Conservation (phyloP, 2,329 filamentous ascomycete species). For the Aotearoamyces nothofagi region DNA sequence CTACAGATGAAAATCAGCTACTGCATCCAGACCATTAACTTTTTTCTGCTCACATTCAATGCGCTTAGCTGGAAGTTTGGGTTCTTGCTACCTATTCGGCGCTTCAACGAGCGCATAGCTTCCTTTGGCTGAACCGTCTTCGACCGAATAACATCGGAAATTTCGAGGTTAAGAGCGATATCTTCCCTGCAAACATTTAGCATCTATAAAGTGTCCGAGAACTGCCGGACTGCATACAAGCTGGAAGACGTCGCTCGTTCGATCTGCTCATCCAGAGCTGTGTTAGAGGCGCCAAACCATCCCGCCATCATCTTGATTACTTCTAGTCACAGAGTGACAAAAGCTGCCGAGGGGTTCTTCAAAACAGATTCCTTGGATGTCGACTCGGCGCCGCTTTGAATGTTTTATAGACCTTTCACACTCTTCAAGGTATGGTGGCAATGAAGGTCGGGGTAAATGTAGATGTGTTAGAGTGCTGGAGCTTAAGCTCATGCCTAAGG, state of each 20-base stretch:
- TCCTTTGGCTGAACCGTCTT: constrained; percentile 97
- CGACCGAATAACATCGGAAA: constrained; percentile 91
- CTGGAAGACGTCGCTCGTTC: constrained; percentile 90
- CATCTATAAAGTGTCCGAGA: constrained; percentile 1
- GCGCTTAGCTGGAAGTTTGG: constrained; percentile 92
- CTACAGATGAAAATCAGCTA: constrained; percentile 27
- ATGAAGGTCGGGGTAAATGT: no score
- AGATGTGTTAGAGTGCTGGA: no score
- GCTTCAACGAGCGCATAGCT: constrained; percentile 92
- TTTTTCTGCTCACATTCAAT: constrained; percentile 51
- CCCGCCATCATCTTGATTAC: no score
- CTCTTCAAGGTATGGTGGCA: no score
- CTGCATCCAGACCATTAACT: neutral
- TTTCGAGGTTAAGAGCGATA: constrained; percentile 93
- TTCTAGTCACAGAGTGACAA: no score
- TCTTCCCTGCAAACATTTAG: constrained; percentile 53
- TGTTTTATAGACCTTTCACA: no score
- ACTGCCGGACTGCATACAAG: constrained; percentile 42
- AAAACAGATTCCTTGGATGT: no score
- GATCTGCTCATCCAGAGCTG: constrained; percentile 91
- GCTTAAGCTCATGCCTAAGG: no score
- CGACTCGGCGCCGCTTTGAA: no score
- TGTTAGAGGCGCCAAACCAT: constrained; percentile 80
- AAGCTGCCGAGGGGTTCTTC: no score
- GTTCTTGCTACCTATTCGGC: constrained; percentile 91